Evolutionary conservation across 495 filamentous ascomycete genomes (phyloP).

Genomic region (Xylaria flabelliformis): DNA sequence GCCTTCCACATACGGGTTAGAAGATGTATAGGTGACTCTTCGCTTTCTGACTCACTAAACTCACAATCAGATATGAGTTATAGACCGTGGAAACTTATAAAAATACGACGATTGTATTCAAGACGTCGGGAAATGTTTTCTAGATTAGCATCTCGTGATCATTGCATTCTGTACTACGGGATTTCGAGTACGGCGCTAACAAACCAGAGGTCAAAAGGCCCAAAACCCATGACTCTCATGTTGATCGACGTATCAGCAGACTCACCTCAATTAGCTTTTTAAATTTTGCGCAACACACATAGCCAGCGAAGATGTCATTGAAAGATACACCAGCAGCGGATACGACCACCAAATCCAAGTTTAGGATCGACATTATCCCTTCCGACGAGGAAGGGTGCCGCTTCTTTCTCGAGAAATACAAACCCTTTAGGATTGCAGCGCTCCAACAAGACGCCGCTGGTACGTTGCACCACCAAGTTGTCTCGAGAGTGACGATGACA

Average conservation of each 20-base stretch:
- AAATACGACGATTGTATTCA: neutral
- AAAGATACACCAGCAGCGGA: neutral
- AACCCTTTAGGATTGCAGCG: constrained; percentile 42
- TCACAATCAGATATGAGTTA: neutral
- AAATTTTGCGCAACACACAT: neutral
- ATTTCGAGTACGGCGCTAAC: constrained; percentile 2
- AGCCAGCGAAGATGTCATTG: neutral
- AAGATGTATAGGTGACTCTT: constrained; percentile 18
- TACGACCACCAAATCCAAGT: neutral
- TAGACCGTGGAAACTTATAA: neutral
- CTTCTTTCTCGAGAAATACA: constrained; percentile 38
- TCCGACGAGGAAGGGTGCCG: constrained; percentile 37
- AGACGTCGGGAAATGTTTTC: neutral
- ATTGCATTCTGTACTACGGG: neutral
- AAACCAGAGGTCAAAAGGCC: neutral
- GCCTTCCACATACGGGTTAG: constrained; percentile 18
- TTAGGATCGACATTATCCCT: constrained; percentile 30
- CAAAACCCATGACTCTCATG: neutral
- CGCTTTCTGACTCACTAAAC: constrained; percentile 12
- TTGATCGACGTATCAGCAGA: constrained; percentile 15
- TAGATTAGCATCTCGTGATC: constrained; percentile 1
- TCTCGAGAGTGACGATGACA: neutral
- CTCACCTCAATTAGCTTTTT: neutral
- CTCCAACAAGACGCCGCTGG: constrained; percentile 38
- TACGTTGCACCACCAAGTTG: constrained; percentile 16